Conservation (phyloP, 305 asterid genomes). For the Fraxinus sp. region DNA sequence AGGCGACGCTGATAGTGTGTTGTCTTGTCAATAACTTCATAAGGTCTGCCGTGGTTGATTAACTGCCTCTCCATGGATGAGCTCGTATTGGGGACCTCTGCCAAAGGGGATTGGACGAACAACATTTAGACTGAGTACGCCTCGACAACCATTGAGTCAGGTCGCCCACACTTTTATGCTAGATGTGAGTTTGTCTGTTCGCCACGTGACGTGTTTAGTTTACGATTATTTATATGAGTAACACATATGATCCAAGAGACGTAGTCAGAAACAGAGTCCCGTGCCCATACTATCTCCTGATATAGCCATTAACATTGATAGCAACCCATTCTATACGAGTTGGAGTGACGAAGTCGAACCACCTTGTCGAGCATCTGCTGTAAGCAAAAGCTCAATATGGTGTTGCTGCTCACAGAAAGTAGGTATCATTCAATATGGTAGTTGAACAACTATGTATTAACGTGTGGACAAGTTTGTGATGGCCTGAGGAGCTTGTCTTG, state of each 20-base stretch:
- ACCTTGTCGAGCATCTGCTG: constrained; percentile 43
- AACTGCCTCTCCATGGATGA: no score
- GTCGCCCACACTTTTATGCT: no score
- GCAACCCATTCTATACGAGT: constrained; percentile 48
- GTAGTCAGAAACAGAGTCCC: constrained; percentile 40
- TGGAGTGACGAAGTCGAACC: constrained; percentile 41
- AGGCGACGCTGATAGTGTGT: no score
- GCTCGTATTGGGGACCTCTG: no score
- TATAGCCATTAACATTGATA: constrained; percentile 68
- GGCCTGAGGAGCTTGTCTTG: not conserved
- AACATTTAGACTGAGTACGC: no score
- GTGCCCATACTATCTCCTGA: constrained; percentile 57
- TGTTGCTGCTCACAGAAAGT: constrained; percentile 54
- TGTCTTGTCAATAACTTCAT: no score
- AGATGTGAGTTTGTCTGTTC: no score
- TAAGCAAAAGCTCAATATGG: constrained; percentile 63
- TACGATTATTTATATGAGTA: no score
- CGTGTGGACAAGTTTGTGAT: not conserved
- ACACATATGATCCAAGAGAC: constrained; percentile 40
- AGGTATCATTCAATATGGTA: constrained; percentile 52
- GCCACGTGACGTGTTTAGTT: no score
- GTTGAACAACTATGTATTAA: constrained; percentile 68
- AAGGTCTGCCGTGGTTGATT: no score
- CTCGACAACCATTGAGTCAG: no score
- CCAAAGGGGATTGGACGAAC: no score